Evolutionary conservation across 805 yeast species (phyloP), one percentile per base, ranked within the genome.

Genomic region (Vanderwaltozyma verrucispora): DNA sequence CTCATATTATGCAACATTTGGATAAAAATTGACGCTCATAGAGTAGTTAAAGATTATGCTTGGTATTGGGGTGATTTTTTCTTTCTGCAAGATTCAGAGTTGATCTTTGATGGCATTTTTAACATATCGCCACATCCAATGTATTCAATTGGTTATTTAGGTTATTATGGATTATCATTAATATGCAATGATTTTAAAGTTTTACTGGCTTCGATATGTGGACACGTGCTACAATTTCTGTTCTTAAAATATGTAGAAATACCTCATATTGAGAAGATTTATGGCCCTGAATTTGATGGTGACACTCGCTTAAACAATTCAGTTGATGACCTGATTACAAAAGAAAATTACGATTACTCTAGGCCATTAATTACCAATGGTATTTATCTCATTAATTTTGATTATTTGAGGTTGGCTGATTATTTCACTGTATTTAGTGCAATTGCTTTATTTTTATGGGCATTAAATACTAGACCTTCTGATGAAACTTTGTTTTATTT

Each of bases 11-110:
- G 84, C 64, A 84, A 84, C 53, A 65, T 80, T 19, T 80, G 92
- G 87, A 94, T 84, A 32, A 84, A 84, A 56, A 61, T 83, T 16
- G 88, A 85, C 56, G 94, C 94, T 26, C 95, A 84, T 57, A 71
- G 87, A 46, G 86, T 84, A n/a, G 87, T 84, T 40, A 84, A 83
- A 57, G 94, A 84, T 54, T 84, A 77, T 56, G 95, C 95, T 9
- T 84, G 95, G 95, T 84, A 84, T 60, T 84, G 95, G 95, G 95
- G 95, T 18, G 95, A 85, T 59, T 84, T 84, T 62, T 84, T 84
- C 69, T 84, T 84, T 62, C 65, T 86, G 38, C 82, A 81, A 54
- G 77, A 74, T 39, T 60, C 68, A 30, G 80, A 80, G 40, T 68
- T 84, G 49, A 79, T 83, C 23, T 84, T 84, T 61, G 94, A 85